Conservation (phyloP, 1,284 basidiomycete species). For the Kwoniella shivajii region DNA sequence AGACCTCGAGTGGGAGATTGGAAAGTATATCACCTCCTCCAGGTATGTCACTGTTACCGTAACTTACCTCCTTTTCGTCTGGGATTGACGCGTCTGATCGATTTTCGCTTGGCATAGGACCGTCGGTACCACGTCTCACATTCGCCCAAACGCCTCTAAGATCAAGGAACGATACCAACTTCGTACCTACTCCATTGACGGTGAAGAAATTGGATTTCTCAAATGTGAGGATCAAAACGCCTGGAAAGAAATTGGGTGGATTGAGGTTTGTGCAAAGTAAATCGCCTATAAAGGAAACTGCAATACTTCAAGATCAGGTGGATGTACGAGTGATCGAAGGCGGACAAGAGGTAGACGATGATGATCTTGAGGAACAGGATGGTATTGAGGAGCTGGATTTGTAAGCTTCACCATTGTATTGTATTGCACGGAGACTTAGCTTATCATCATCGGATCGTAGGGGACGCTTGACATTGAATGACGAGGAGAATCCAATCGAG, state of each 20-base stretch:
- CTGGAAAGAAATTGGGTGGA: slow-evolving; percentile 3
- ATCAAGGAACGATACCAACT: slow-evolving; percentile 10
- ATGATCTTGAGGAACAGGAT: not conserved
- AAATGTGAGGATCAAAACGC: not conserved
- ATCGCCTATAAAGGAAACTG: not conserved
- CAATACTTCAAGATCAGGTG: not conserved
- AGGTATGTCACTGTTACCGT: not conserved
- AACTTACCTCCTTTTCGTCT: not conserved
- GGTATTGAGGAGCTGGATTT: not conserved
- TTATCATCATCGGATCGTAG: no score
- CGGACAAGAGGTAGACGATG: not conserved
- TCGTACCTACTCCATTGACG: slow-evolving; percentile 13
- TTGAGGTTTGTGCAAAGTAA: not conserved
- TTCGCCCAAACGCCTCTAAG: slow-evolving; percentile 8
- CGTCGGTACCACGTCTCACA: not conserved
- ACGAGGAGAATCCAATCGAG: not conserved
- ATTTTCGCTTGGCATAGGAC: not conserved
- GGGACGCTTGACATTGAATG: not conserved
- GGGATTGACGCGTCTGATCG: no score
- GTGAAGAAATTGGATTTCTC: slow-evolving; percentile 12
- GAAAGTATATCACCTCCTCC: not conserved
- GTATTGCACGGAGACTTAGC: no score
- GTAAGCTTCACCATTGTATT: no score
- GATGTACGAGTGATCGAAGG: not conserved
- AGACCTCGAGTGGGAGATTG: not conserved